Evolutionary conservation across 2,329 filamentous ascomycete genomes (phyloP).

Genomic region (Colletotrichum coccodes): DNA sequence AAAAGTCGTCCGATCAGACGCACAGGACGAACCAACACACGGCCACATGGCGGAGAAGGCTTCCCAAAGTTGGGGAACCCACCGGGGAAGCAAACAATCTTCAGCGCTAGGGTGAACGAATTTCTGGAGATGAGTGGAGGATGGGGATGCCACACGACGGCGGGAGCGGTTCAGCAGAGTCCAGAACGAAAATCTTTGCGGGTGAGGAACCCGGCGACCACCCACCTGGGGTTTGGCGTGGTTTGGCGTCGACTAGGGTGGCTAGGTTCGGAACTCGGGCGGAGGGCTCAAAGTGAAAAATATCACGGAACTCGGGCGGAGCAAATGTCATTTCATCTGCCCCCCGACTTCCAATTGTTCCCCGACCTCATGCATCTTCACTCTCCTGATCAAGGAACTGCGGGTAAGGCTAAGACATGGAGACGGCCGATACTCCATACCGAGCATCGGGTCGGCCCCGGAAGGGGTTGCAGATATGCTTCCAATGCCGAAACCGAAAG

Average conservation of each 20-base stretch:
- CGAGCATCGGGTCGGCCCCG: slow-evolving; percentile 23
- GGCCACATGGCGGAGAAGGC: slow-evolving; percentile 9
- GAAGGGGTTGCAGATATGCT: slow-evolving; percentile 28
- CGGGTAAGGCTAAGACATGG: slow-evolving; percentile 15
- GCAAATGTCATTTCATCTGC: neutral
- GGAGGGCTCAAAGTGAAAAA: neutral
- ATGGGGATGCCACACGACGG: neutral
- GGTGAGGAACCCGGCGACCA: neutral
- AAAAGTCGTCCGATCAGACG: slow-evolving; percentile 5
- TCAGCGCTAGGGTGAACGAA: neutral
- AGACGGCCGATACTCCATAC: slow-evolving; percentile 2
- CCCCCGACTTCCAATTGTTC: slow-evolving; percentile 23
- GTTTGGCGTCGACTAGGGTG: slow-evolving; percentile 2
- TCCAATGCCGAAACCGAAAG: slow-evolving; percentile 32
- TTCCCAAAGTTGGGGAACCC: slow-evolving; percentile 12
- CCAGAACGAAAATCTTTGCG: slow-evolving; percentile 12
- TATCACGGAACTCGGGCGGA: slow-evolving; percentile 24
- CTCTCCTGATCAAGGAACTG: neutral
- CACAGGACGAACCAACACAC: slow-evolving; percentile 2
- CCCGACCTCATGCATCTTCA: slow-evolving; percentile 20
- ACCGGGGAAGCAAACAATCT: slow-evolving; percentile 10
- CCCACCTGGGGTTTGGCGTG: neutral
- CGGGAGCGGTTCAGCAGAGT: neutral
- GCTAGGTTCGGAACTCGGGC: slow-evolving; percentile 20
- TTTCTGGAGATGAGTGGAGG: neutral